Conservation (phyloP, 2,329 filamentous ascomycete species). For the Aspergillus ibericus region DNA sequence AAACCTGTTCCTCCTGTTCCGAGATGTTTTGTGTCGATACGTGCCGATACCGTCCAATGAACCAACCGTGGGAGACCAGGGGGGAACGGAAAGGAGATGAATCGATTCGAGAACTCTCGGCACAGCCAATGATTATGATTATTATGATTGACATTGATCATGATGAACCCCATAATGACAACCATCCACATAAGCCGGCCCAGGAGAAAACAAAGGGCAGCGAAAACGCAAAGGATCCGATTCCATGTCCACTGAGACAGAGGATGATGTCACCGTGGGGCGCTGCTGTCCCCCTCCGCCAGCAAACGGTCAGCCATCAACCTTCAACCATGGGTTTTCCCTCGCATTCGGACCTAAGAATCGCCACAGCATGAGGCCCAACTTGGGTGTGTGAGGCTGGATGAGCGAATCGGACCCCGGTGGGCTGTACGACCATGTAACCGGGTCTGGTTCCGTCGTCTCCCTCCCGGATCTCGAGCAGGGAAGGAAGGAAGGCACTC, state of each 20-base stretch:
- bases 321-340: constrained; percentile 5
- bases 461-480: not conserved
- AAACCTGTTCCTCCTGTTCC: not conserved
- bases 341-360: not conserved
- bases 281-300: not conserved
- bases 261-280: constrained; percentile 8
- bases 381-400: not conserved
- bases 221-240: not conserved
- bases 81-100: not conserved
- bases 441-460: not conserved
- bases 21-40: not conserved
- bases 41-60: not conserved
- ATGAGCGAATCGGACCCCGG: not conserved
- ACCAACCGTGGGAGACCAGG: too few relatives aligned
- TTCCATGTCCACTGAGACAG: not conserved
- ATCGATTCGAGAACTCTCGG: not conserved
- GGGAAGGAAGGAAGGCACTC: not conserved
- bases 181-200: not conserved
- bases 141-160: not conserved
- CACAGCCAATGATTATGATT: not conserved
- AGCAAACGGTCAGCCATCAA: not conserved
- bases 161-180: too few relatives aligned
- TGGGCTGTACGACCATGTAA: not conserved
- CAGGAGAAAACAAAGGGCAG: not conserved
- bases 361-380: constrained; percentile 2